Percentiles rank a stretch among this genome's conserved stretches.
phyloP scores from a whole-genome alignment of 495 filamentous ascomycete species.

The Jackrogersella minutella region DNA sequence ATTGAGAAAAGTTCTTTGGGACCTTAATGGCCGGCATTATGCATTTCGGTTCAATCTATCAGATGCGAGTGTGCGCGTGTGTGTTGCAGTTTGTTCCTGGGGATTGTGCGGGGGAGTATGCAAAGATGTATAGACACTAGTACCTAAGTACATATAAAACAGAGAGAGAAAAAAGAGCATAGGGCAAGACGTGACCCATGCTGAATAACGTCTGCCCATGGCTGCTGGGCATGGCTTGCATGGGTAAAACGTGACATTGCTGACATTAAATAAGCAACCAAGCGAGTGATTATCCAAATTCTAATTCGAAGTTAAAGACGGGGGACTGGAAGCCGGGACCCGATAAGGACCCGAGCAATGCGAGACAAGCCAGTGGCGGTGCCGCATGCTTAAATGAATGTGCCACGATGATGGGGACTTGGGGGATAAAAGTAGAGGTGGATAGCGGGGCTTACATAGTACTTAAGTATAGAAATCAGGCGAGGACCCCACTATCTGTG shows the following conservation, averaged over 20 bases:
- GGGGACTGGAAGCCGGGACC: constrained; percentile 25
- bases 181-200: too few relatives aligned
- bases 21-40: constrained; percentile 24
- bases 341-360: background rate
- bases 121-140: too few relatives aligned
- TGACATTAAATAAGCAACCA: constrained; percentile 10
- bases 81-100: constrained; percentile 11
- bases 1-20: background rate
- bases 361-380: constrained; percentile 12
- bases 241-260: constrained; percentile 34
- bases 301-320: constrained; percentile 27
- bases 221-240: background rate
- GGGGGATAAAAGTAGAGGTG: too few relatives aligned
- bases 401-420: constrained; percentile 23
- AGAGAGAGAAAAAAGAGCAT: constrained; percentile 4
- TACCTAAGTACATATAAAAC: background rate
- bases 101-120: constrained; percentile 30
- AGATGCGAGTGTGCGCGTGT: constrained; percentile 12
- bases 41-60: constrained; percentile 24
- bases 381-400: constrained; percentile 14
- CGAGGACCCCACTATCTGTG: constrained; percentile 28
- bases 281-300: constrained; percentile 34
- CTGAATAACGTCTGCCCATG: too few relatives aligned
- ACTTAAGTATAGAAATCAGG: background rate
- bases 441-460: background rate